Base-by-base conservation (phyloP, 1,139 yeast genomes). In the Candida tetrigidarum region DNA sequence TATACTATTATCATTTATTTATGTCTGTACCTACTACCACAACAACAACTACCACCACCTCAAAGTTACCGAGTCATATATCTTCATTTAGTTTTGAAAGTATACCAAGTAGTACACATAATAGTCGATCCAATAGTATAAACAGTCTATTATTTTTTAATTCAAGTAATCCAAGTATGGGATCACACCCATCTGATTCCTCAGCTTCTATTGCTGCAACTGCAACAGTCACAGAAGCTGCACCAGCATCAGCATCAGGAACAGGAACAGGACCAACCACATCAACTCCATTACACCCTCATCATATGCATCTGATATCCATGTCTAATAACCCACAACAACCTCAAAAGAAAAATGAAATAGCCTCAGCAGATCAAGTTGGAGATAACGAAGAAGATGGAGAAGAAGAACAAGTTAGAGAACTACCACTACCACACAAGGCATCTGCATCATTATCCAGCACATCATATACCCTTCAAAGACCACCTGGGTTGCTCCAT, bases 401-500 rank as follows among this genome's bases (percentile, higher is more conserved):
- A n/a, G n/a, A n/a, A n/a, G 11, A 14, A 25, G 7, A 23, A 22
- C 8, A 11, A 36, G 7, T 12, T 5, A 25, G 20, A 19, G 15
- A 8, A n/a, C 8, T 12, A 4, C 19, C 32, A 20, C 40, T 28
- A 28, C 34, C 34, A 19, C 19, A 28, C 10, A 26, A 37, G 9
- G 28, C 40, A 5, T 34, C 40, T n/a, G 28, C 39, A 16, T 15
- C 26, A 19, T 25, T 37, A 16, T 19, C 39, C 3, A 26, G 33
- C n/a, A 8, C 40, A 18, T 39, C 42, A 4, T 42, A 41, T 29
- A 37, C 47, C 5, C 33, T 41, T 18, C 47, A 40, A 25, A 27
- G 38, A 34, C 47, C 47, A 16, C 47, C 44, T 9, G 42, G 37
- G 20, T 41, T 35, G 22, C 35, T 40, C 12, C 50, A 46, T 34